Evolutionary conservation across 495 filamentous ascomycete genomes (phyloP).

Genomic region (Cercophora sp.): DNA sequence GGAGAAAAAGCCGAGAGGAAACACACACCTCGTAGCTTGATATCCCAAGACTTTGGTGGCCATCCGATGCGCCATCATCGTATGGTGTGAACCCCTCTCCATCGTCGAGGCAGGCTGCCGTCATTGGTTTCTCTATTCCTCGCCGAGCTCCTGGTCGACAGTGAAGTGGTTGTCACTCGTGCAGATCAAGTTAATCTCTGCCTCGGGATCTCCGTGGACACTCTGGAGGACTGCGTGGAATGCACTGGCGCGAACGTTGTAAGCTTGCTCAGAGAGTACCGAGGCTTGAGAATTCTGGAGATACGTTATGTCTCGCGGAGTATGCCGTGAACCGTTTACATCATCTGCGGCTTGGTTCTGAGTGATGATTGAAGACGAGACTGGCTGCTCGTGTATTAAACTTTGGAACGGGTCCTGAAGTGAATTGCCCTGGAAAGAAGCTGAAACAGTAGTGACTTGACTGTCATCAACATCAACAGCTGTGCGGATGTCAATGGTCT

Average conservation of each 20-base stretch:
- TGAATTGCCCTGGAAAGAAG: not conserved
- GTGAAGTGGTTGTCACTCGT: slow-evolving; percentile 36
- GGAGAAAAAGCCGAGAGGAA: too few relatives aligned
- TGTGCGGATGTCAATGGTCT: not conserved
- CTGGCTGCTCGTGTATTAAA: too few relatives aligned
- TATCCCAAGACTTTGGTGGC: too few relatives aligned
- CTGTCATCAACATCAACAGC: slow-evolving; percentile 14
- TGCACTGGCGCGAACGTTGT: slow-evolving; percentile 28
- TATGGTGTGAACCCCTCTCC: too few relatives aligned
- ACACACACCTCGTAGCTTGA: too few relatives aligned
- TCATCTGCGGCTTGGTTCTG: too few relatives aligned
- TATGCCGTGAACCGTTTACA: too few relatives aligned
- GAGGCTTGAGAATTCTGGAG: slow-evolving; percentile 29
- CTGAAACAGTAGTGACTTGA: slow-evolving; percentile 20
- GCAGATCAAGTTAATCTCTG: slow-evolving; percentile 30
- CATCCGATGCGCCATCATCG: too few relatives aligned
- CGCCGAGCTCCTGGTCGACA: slow-evolving; percentile 29
- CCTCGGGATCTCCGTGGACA: slow-evolving; percentile 18
- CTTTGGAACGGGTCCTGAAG: not conserved
- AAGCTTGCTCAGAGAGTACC: slow-evolving; percentile 22
- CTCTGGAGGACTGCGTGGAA: slow-evolving; percentile 26
- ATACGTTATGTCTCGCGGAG: not conserved
- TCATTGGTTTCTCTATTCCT: too few relatives aligned
- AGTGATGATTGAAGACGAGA: too few relatives aligned
- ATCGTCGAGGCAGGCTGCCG: too few relatives aligned